These are phyloP conservation scores for Macaranga tanarius DNA, from an alignment of 441 rosid species.

Conservation along the genomic window DNA sequence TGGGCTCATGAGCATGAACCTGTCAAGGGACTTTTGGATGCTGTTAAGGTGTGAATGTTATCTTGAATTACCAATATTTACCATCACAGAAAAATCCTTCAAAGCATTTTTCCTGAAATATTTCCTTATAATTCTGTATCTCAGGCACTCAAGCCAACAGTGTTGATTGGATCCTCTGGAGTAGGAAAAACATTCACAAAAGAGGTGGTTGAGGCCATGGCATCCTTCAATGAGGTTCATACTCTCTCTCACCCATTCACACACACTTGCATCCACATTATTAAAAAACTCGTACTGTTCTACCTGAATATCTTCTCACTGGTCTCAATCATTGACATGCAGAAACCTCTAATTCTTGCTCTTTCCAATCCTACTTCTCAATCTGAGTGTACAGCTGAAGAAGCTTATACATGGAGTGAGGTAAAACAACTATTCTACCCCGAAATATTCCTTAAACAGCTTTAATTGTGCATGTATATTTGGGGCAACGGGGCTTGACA, in stretches of 20 bases:
- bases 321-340: conserved; percentile 27
- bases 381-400: conserved; percentile 97
- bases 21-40: conserved; percentile 57
- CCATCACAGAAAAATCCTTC: background rate
- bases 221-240: conserved; percentile 71
- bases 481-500: background rate
- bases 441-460: background rate
- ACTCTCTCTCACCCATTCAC: conserved; percentile 23
- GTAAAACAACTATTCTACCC: conserved; percentile 29
- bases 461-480: background rate
- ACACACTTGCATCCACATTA: conserved; percentile 11
- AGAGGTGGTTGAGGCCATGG: conserved; percentile 88
- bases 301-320: conserved; percentile 3
- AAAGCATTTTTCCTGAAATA: conserved; percentile 7
- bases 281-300: background rate
- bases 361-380: conserved; percentile 97
- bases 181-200: conserved; percentile 86
- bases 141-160: conserved; percentile 90
- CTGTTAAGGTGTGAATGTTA: conserved; percentile 59
- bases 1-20: conserved; percentile 91
- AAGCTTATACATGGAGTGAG: conserved; percentile 94
- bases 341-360: conserved; percentile 91
- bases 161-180: conserved; percentile 93
- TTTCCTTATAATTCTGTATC: conserved; percentile 21
- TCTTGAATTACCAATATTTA: conserved; percentile 1